Conservation (phyloP, 2,329 filamentous ascomycete genomes). For the Mollisiaceae sp. region DNA sequence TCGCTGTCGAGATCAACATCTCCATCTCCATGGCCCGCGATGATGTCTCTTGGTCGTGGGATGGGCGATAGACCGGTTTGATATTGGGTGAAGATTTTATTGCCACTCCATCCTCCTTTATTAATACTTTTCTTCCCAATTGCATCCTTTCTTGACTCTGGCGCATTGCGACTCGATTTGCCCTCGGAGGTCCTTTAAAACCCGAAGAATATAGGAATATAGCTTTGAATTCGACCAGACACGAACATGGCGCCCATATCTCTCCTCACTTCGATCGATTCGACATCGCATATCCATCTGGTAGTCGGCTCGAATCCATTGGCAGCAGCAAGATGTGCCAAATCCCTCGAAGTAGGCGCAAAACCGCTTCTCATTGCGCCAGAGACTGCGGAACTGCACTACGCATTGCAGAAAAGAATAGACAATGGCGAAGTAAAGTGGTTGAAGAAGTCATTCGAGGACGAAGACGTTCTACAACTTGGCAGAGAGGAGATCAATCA, state of each 20-base stretch:
- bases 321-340: slow-evolving; percentile 80
- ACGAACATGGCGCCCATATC: slow-evolving; percentile 42
- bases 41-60: neutral
- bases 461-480: slow-evolving; percentile 73
- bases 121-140: neutral
- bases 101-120: neutral
- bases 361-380: slow-evolving; percentile 79
- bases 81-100: neutral
- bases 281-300: slow-evolving; percentile 75
- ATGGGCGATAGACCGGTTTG: neutral
- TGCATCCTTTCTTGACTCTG: neutral
- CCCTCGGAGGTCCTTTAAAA: neutral
- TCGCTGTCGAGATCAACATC: slow-evolving; percentile 1
- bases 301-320: slow-evolving; percentile 86
- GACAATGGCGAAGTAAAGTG: slow-evolving; percentile 70
- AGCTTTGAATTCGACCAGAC: neutral
- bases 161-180: slow-evolving; percentile 1
- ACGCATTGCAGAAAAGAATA: slow-evolving; percentile 64
- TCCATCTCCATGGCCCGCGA: slow-evolving; percentile 11
- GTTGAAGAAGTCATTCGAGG: slow-evolving; percentile 69
- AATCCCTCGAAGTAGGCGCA: slow-evolving; percentile 83
- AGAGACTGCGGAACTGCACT: slow-evolving; percentile 62
- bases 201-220: neutral
- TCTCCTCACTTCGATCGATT: slow-evolving; percentile 75
- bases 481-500: slow-evolving; percentile 79